phyloP scores from a whole-genome alignment of 2,329 filamentous ascomycete species.

The Graphilbum fragrans region DNA sequence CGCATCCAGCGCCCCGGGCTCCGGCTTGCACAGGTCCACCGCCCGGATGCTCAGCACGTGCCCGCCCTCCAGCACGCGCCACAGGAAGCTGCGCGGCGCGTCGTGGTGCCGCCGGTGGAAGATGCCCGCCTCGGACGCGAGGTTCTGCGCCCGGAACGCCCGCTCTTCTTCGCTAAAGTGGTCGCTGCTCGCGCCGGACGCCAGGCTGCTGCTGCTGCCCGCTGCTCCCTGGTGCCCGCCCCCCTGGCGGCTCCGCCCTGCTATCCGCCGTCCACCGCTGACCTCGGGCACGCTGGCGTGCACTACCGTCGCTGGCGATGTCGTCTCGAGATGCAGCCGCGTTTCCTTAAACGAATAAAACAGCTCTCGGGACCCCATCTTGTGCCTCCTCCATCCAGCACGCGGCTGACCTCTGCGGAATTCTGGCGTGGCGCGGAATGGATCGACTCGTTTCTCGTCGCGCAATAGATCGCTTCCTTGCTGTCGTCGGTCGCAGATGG shows the following conservation, averaged over 20 bases:
- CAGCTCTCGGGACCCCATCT: slow-evolving; percentile 52
- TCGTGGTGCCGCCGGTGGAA: slow-evolving; percentile 69
- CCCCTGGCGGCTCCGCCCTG: not conserved
- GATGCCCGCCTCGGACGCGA: slow-evolving; percentile 69
- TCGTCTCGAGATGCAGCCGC: slow-evolving; percentile 68
- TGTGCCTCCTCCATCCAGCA: slow-evolving; percentile 47
- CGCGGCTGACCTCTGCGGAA: no score
- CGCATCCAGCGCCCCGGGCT: slow-evolving; percentile 49
- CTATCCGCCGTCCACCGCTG: slow-evolving; percentile 16
- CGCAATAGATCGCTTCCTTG: not conserved
- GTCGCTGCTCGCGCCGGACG: slow-evolving; percentile 13
- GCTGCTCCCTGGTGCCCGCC: slow-evolving; percentile 1
- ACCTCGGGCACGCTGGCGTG: slow-evolving; percentile 54
- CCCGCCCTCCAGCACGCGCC: slow-evolving; percentile 75
- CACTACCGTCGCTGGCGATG: slow-evolving; percentile 55
- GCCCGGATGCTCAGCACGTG: slow-evolving; percentile 72
- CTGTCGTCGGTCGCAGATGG: not conserved
- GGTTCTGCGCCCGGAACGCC: slow-evolving; percentile 56
- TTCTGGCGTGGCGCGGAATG: no score
- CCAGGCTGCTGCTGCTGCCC: slow-evolving; percentile 1
- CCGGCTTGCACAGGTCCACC: slow-evolving; percentile 64
- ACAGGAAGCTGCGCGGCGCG: slow-evolving; percentile 77
- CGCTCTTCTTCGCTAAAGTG: slow-evolving; percentile 53
- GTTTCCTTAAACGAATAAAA: slow-evolving; percentile 75
- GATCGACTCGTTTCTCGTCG: no score